Evolutionary conservation across 345 rosid species (phyloP), one percentile per base, ranked within the genome.

Genomic region (Mangifera indica): DNA sequence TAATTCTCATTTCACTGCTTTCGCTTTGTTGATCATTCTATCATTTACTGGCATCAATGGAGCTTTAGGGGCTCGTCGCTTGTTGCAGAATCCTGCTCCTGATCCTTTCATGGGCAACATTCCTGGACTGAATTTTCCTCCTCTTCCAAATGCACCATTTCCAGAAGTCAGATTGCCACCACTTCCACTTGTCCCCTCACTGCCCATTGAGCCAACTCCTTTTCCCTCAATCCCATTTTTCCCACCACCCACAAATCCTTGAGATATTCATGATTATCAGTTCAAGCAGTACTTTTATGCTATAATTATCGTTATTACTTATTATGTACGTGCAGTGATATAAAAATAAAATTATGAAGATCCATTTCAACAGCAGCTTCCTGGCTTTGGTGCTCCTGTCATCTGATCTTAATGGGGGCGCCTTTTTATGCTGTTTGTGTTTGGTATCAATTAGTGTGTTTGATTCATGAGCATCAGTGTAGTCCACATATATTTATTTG

Each of bases 91-190:
- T 29, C 32, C 32, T 29, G 1, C 32, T 3, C 67, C 67, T 45
- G 32, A 2, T 1, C 45, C 32, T 29, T 29, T 29, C 32, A 1
- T 42, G n/a, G 52, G 52, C 32, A 21, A 18, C 17, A 63, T 63
- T 14, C 67, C 67, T 0, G 13, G 32, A 51, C 20, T 63, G 32
- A 6, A 22, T 4, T 45, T 63, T 0, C 54, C 67, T 46, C 67
- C 67, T 9, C 42, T 13, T 40, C 67, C 67, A 44, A 5, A 46
- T 18, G 21, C 14, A 21, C n/a, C 46, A 22, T 63, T 5, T 22
- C 67, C 67, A 22, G 67, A 44, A 14, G 13, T 44, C 20, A 45
- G 67, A 22, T 44, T 63, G 52, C 67, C 67, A 20, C 54, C 52
- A 12, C 15, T 63, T 21, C 34, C 67, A 7, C 17, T 3, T 29